Evolutionary conservation across 345 rosid species (phyloP).

Genomic region (Toxicodendron radicans): DNA sequence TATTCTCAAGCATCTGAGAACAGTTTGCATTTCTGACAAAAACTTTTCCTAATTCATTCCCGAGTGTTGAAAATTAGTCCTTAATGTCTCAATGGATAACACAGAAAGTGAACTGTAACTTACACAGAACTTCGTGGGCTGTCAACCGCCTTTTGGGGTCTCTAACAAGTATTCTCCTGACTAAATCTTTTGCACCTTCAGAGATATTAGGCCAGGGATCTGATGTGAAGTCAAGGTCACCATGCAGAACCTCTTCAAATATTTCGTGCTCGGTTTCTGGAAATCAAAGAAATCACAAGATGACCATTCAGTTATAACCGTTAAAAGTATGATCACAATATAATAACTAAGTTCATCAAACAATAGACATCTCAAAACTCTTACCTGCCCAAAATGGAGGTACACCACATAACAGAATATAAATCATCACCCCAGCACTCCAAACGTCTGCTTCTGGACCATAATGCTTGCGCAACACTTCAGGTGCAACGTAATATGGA

Average conservation of each 20-base stretch:
- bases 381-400: constrained; percentile 99
- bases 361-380: constrained; percentile 6
- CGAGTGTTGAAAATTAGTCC: neutral
- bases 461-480: constrained; percentile 60
- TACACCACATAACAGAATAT: constrained; percentile 75
- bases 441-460: constrained; percentile 91
- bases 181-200: constrained; percentile 78
- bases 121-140: constrained; percentile 79
- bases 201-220: constrained; percentile 92
- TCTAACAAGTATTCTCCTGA: constrained; percentile 70
- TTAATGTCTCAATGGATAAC: neutral
- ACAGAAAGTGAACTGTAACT: constrained; percentile 26
- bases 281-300: neutral
- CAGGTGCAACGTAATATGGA: constrained; percentile 92
- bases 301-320: neutral
- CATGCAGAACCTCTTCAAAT: constrained; percentile 75
- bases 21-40: neutral
- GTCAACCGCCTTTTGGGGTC: constrained; percentile 62
- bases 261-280: constrained; percentile 81
- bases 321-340: neutral
- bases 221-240: constrained; percentile 71
- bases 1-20: neutral
- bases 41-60: neutral
- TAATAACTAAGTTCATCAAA: neutral
- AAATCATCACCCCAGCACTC: constrained; percentile 93